Base-by-base conservation (phyloP, 768 basidiomycete genomes). In the Scleroderma citrinum region DNA sequence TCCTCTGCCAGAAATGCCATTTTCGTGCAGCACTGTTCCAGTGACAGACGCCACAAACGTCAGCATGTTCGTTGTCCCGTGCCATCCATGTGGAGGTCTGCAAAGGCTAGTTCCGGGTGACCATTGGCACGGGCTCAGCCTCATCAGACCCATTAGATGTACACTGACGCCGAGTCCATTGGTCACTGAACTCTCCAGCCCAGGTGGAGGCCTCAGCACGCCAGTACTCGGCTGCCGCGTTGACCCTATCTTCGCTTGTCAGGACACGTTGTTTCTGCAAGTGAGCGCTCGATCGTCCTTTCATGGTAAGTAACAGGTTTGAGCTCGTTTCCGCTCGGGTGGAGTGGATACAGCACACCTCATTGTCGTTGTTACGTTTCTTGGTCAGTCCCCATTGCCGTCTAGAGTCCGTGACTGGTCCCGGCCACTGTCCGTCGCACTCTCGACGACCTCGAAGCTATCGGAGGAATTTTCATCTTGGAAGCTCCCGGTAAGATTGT, bases 191-290 rank as follows among this genome's bases (percentile, higher is more conserved):
- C n/a, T n/a, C n/a, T n/a, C n/a, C n/a, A n/a, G n/a, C n/a, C n/a
- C n/a, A n/a, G n/a, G n/a, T n/a, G n/a, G n/a, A n/a, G n/a, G n/a
- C n/a, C n/a, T n/a, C n/a, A n/a, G n/a, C n/a, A 5, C 26, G 16
- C 36, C n/a, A 3, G 7, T 37, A 11, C 14, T 12, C 23, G 12
- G 7, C 21, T 11, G 17, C 11, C 23, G 23, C 40, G 17, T 14
- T 12, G 8, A 29, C 26, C 5, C 19, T 41, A 3, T 40, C n/a
- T 29, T 30, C 35, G 44, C 47, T 50, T 40, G 2, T 46, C 19
- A 35, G 46, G 30, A 52, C 63, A 57, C 56, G 58, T 50, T 66
- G 53, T 54, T 53, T 59, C 55, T 59, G 49, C 42, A 51, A 50
- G 42, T 13, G 34, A 36, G 46, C 40, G 24, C 40, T 42, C 24